These are phyloP conservation scores for Leccinum variicolor DNA, from an alignment of 768 basidiomycete genomes.

Conservation along the genomic window DNA sequence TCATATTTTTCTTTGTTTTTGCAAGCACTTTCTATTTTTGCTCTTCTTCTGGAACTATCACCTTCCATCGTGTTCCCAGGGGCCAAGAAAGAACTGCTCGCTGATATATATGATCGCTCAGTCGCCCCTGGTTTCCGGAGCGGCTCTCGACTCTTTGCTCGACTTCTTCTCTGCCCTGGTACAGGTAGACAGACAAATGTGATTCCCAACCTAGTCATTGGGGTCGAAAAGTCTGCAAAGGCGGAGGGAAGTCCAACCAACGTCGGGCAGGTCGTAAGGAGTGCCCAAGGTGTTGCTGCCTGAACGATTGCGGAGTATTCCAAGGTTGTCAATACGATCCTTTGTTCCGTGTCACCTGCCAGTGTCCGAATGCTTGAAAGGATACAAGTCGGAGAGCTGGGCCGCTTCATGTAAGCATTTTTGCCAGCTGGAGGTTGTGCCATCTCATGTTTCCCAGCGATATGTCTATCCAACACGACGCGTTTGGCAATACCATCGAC, in stretches of 20 bases:
- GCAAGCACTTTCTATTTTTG: slow-evolving; percentile 61
- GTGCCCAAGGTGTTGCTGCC: too few species aligned
- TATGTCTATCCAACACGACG: slow-evolving; percentile 72
- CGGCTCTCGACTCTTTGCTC: slow-evolving; percentile 85
- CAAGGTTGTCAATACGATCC: too few species aligned
- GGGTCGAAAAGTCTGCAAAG: slow-evolving; percentile 62
- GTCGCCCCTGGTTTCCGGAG: slow-evolving; percentile 74
- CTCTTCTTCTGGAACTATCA: slow-evolving; percentile 64
- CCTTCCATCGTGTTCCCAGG: slow-evolving; percentile 70
- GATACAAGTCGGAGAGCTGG: too few species aligned
- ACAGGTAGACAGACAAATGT: too few species aligned
- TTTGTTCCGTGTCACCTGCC: too few species aligned
- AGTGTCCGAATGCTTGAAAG: too few species aligned
- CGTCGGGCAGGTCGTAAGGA: slow-evolving; percentile 83
- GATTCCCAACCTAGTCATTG: slow-evolving; percentile 62
- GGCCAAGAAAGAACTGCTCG: slow-evolving; percentile 69
- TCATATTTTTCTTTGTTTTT: slow-evolving; percentile 77
- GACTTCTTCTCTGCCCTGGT: too few species aligned
- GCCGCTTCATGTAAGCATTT: too few species aligned
- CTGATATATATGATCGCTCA: slow-evolving; percentile 69
- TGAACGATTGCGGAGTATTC: too few species aligned
- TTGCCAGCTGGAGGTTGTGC: slow-evolving; percentile 32
- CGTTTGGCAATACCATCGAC: slow-evolving; percentile 72
- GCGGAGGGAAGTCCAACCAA: slow-evolving; percentile 57
- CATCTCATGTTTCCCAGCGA: slow-evolving; percentile 51